A percentile compares a stretch with the other conserved stretches of the same genome.
phyloP scores from a whole-genome alignment of 257 asterid species.

The Leonotis leonurus region DNA sequence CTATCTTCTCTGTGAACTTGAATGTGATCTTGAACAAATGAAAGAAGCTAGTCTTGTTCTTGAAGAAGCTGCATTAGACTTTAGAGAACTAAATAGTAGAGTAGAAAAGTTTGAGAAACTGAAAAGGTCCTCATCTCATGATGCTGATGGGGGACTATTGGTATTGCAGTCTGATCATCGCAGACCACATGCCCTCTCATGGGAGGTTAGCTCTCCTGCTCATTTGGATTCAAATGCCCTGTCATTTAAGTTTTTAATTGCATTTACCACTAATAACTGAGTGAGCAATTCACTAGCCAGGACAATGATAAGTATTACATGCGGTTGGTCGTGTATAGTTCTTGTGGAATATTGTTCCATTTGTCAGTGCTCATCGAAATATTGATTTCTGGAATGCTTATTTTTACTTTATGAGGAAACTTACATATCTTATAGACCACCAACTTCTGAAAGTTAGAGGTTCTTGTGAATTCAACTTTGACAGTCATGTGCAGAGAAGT shows the following conservation, averaged over 20 bases:
- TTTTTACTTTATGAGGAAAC: slow-evolving; percentile 7
- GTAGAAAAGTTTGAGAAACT: slow-evolving; percentile 83
- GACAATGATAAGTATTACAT: neutral
- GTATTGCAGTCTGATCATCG: slow-evolving; percentile 86
- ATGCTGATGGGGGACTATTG: slow-evolving; percentile 49
- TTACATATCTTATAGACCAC: neutral
- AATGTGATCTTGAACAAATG: slow-evolving; percentile 91
- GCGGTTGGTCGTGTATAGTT: neutral
- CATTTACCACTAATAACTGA: slow-evolving; percentile 6
- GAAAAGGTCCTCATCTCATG: slow-evolving; percentile 54
- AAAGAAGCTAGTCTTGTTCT: slow-evolving; percentile 94
- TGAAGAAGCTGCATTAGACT: slow-evolving; percentile 96
- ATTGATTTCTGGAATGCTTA: neutral
- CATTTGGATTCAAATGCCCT: slow-evolving; percentile 6
- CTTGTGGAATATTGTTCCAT: slow-evolving; percentile 1
- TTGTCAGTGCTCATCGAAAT: neutral
- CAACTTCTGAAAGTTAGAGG: neutral
- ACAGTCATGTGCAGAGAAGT: slow-evolving; percentile 1
- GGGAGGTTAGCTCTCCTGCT: slow-evolving; percentile 77
- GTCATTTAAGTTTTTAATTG: slow-evolving; percentile 8
- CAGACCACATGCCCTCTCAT: slow-evolving; percentile 98
- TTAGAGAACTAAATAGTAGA: slow-evolving; percentile 71
- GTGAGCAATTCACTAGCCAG: neutral
- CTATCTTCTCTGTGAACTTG: slow-evolving; percentile 97
- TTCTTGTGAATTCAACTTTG: neutral